Percentiles rank a stretch among this genome's conserved stretches.
Evolutionary conservation across 768 basidiomycete genomes (phyloP).

Genomic region (Phylloporus rhodoxanthus): DNA sequence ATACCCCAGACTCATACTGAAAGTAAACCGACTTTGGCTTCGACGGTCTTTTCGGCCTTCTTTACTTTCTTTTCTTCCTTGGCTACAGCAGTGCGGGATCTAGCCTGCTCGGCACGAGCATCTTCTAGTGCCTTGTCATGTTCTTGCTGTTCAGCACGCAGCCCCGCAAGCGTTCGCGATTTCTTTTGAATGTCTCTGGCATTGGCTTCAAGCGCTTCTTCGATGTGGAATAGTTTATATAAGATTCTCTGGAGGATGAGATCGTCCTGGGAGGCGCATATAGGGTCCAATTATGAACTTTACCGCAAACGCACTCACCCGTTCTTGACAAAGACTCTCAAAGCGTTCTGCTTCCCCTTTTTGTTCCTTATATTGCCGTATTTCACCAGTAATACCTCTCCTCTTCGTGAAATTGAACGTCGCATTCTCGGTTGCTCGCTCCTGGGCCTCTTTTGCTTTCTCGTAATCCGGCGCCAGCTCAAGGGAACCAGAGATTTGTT

Average conservation of each 20-base stretch:
- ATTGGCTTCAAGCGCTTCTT: conserved; percentile 72
- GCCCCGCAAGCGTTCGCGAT: conserved; percentile 62
- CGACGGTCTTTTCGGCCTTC: conserved; percentile 83
- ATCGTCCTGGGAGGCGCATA: conserved; percentile 52
- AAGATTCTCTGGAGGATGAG: conserved; percentile 76
- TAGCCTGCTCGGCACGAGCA: conserved; percentile 76
- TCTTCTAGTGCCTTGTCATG: conserved; percentile 68
- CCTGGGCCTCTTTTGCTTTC: conserved; percentile 78
- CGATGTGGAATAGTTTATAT: conserved; percentile 87
- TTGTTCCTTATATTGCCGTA: conserved; percentile 96
- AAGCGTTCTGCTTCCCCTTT: conserved; percentile 89
- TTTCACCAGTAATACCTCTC: conserved; percentile 88
- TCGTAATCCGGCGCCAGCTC: conserved; percentile 89
- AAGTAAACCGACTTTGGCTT: conserved; percentile 59
- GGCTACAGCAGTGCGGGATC: conserved; percentile 64
- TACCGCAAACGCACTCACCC: conserved; percentile 40
- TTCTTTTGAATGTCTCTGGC: conserved; percentile 63
- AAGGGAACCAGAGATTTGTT: conserved; percentile 92
- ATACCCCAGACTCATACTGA: not conserved
- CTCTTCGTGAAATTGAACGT: conserved; percentile 94
- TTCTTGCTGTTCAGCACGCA: conserved; percentile 62
- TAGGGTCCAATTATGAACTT: not conserved
- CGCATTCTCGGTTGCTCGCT: conserved; percentile 88
- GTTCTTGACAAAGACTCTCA: conserved; percentile 66
- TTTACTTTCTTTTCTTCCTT: conserved; percentile 86